These are phyloP conservation scores for Cynara cardunculus DNA, from an alignment of 129 eudicot genomes.

Conservation along the genomic window DNA sequence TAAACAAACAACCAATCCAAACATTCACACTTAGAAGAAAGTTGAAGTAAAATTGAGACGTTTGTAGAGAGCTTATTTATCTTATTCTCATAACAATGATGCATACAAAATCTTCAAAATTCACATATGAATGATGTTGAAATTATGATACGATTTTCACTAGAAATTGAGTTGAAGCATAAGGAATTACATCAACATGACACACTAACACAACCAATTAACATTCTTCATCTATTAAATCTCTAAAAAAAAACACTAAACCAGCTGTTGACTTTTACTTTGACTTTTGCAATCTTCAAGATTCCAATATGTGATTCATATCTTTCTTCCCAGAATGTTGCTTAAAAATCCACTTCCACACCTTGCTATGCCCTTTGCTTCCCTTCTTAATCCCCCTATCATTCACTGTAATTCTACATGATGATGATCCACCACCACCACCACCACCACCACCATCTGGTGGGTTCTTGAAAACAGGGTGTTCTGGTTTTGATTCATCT, in stretches of 20 bases:
- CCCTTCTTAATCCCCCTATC: slow-evolving; percentile 65
- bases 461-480: slow-evolving; percentile 36
- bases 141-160: slow-evolving; percentile 19
- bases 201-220: slow-evolving; percentile 22
- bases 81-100: neutral
- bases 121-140: slow-evolving; percentile 13
- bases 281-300: slow-evolving; percentile 29
- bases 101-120: slow-evolving; percentile 28
- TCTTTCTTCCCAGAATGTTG: slow-evolving; percentile 61
- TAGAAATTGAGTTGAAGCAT: slow-evolving; percentile 10
- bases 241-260: slow-evolving; percentile 11
- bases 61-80: neutral
- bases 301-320: slow-evolving; percentile 34
- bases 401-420: slow-evolving; percentile 55
- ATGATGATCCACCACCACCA: slow-evolving; percentile 28
- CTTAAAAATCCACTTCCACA: slow-evolving; percentile 84
- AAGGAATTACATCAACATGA: slow-evolving; percentile 13
- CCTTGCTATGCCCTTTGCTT: slow-evolving; percentile 55
- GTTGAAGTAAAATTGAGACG: neutral
- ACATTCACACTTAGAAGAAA: no score
- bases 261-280: slow-evolving; percentile 4
- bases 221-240: slow-evolving; percentile 17
- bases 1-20: no score
- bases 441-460: neutral
- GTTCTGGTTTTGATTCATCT: slow-evolving; percentile 43